Evolutionary conservation across 2,329 filamentous ascomycete species (phyloP).

Genomic region (Zasmidium angulare): DNA sequence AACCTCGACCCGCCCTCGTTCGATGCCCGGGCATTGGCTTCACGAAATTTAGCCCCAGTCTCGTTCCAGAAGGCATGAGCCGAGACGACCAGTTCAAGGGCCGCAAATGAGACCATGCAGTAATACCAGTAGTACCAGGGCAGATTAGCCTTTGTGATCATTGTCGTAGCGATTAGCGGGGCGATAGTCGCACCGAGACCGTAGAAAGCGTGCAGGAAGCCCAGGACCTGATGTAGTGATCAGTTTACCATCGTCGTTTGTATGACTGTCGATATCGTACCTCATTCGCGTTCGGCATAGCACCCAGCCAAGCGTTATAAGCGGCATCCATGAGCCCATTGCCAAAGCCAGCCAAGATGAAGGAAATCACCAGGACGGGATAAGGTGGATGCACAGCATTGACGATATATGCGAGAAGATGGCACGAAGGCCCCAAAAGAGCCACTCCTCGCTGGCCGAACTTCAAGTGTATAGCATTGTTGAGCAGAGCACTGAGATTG

Average conservation of each 20-base stretch:
- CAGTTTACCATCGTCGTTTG: too few species aligned
- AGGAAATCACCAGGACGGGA: slow-evolving; percentile 63
- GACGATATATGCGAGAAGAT: slow-evolving; percentile 64
- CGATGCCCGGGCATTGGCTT: slow-evolving; percentile 46
- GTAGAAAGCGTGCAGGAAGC: slow-evolving; percentile 71
- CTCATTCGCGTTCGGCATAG: slow-evolving; percentile 61
- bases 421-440: slow-evolving; percentile 61
- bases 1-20: slow-evolving; percentile 50
- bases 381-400: slow-evolving; percentile 69
- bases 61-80: slow-evolving; percentile 63
- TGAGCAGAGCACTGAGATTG: slow-evolving; percentile 61
- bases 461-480: slow-evolving; percentile 63
- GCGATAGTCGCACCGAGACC: slow-evolving; percentile 68
- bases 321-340: slow-evolving; percentile 67
- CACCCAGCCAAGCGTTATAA: slow-evolving; percentile 65
- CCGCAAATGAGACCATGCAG: slow-evolving; percentile 64
- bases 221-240: slow-evolving; percentile 53
- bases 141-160: slow-evolving; percentile 63
- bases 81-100: slow-evolving; percentile 56
- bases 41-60: slow-evolving; percentile 59
- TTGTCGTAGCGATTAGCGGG: slow-evolving; percentile 69
- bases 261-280: slow-evolving; percentile 37
- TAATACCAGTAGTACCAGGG: slow-evolving; percentile 77
- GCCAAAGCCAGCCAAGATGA: slow-evolving; percentile 67
- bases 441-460: slow-evolving; percentile 72